Evolutionary conservation across 2,329 filamentous ascomycete genomes (phyloP).

Genomic region (Corinectria fuckeliana): DNA sequence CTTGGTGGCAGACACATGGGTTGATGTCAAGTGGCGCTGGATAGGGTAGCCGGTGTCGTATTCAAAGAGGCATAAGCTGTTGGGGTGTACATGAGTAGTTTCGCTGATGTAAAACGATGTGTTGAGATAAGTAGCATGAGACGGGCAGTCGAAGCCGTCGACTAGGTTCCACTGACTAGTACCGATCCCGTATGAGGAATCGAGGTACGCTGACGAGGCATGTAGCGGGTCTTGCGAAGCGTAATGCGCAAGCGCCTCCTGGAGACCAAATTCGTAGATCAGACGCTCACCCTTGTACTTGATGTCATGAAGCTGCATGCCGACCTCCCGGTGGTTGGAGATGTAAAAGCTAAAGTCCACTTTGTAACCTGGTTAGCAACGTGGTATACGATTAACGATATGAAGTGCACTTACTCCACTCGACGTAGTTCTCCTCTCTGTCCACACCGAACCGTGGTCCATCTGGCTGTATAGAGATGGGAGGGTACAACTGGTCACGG

Average conservation of each 20-base stretch:
- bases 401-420: slow-evolving; percentile 19
- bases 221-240: slow-evolving; percentile 19
- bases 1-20: slow-evolving; percentile 53
- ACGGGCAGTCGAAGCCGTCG: slow-evolving; percentile 20
- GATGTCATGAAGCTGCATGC: slow-evolving; percentile 20
- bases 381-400: fast-evolving
- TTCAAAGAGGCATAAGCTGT: slow-evolving; percentile 20
- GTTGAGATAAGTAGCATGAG: slow-evolving; percentile 20
- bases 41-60: slow-evolving; percentile 16
- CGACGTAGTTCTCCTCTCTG: slow-evolving; percentile 20
- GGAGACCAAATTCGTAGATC: slow-evolving; percentile 19
- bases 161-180: slow-evolving; percentile 11
- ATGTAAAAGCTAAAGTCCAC: slow-evolving; percentile 19
- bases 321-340: slow-evolving; percentile 11
- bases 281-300: slow-evolving; percentile 20
- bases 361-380: slow-evolving; percentile 42
- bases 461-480: slow-evolving; percentile 16
- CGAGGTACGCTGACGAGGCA: slow-evolving; percentile 15
- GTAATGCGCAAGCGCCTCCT: slow-evolving; percentile 20
- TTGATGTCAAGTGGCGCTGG: slow-evolving; percentile 47
- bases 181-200: slow-evolving; percentile 19
- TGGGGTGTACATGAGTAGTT: neutral
- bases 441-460: slow-evolving; percentile 18
- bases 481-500: slow-evolving; percentile 9
- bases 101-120: slow-evolving; percentile 2